Base-by-base conservation (phyloP, 2,329 filamentous ascomycete species). In the Aquanectria penicillioides region DNA sequence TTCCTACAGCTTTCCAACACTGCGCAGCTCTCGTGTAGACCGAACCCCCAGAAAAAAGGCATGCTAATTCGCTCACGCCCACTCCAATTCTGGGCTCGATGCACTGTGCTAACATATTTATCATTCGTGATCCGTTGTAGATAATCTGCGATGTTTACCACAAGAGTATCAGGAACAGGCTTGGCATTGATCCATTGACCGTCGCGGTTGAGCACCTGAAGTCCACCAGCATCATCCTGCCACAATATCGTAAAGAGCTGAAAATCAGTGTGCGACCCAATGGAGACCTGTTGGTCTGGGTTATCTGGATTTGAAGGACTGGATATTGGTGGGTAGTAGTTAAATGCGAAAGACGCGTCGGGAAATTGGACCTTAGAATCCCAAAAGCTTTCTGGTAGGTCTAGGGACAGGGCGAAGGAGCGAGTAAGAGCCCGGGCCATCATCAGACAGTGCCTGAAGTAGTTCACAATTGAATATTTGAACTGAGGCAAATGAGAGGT, bases 271-370 rank as follows among this genome's bases (percentile, higher is more conserved):
- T 49, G 46, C 3, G 46, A 37, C 8, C 46, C 46, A 9, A 49
- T 49, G 15, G 46, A 49, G 12, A 38, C 33, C 15, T 33, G 22
- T 2, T 12, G 4, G 15, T 33, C 28, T 11, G 22, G 17, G 17
- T 46, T 20, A 2, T 13, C 9, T 1, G 41, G 41, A 2, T 15
- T 15, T 22, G 41, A 29, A 29, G 36, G 26, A 2, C 29, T 41
- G 22, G 22, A 23, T 10, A 41, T 51, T 3, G 48, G 26, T 6
- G 46, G 46, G 15, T 49, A 49, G 34, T 49, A 49, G 33, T 49
- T 49, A 15, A 49, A 49, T n/a, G 46, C 46, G 6, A 49, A 38
- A 11, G 46, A 37, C 2, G 46, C 46, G 29, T 49, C 46, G 6
- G 46, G 46, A 25, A 37, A 38, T 34, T 28, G 13, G 33, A 49